Conservation (phyloP, 2,329 filamentous ascomycete species). For the Aspergillus tamarii region DNA sequence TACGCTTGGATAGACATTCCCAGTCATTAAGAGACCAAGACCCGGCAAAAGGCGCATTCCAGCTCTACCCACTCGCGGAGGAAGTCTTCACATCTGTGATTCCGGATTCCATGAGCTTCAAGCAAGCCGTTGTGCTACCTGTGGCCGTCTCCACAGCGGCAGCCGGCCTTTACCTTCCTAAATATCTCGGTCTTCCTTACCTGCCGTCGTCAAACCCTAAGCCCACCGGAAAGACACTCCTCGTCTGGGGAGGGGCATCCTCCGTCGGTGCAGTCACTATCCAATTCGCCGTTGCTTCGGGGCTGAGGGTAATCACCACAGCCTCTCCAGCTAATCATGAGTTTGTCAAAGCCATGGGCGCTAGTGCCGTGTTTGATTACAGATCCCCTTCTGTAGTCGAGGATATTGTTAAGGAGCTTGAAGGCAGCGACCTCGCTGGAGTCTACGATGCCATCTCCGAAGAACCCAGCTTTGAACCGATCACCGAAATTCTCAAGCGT, state of each 20-base stretch:
- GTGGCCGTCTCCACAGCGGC: conserved; percentile 36
- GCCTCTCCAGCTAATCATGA: conserved; percentile 46
- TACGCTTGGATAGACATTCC: neutral
- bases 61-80: conserved; percentile 32
- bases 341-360: conserved; percentile 48
- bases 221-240: conserved; percentile 21
- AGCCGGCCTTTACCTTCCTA: conserved; percentile 32
- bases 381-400: conserved; percentile 17
- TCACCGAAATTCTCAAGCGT: neutral
- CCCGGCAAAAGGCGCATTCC: conserved; percentile 25
- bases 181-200: conserved; percentile 24
- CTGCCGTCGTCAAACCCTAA: conserved; percentile 7
- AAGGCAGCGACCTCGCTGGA: neutral
- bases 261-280: conserved; percentile 50
- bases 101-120: conserved; percentile 31
- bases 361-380: conserved; percentile 50
- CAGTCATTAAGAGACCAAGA: neutral
- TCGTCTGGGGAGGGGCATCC: conserved; percentile 58
- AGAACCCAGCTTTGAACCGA: neutral
- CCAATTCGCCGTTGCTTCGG: conserved; percentile 45
- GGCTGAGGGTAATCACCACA: conserved; percentile 45
- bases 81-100: conserved; percentile 26
- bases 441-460: conserved; percentile 1
- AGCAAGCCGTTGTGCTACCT: conserved; percentile 36
- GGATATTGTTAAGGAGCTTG: neutral